Evolutionary conservation across 805 yeast genomes (phyloP).

Genomic region (Blastobotrys chiropterorum): DNA sequence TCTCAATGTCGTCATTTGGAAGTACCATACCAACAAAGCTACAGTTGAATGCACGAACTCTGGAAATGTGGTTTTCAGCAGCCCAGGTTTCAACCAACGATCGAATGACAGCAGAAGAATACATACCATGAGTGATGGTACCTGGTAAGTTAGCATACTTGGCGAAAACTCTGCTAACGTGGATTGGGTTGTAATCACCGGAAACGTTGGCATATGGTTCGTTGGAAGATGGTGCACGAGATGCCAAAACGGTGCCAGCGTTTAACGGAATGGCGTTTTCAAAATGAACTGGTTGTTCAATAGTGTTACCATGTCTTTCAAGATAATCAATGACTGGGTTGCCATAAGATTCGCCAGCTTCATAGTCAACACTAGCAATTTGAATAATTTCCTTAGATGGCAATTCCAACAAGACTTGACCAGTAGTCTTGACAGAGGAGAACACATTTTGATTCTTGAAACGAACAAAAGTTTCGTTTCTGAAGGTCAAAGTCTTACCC

Average conservation of each 20-base stretch:
- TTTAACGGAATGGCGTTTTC: conserved; percentile 86
- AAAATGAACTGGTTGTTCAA: conserved; percentile 88
- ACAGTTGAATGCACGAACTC: conserved; percentile 92
- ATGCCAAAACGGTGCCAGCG: conserved; percentile 39
- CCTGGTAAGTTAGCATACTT: conserved; percentile 92
- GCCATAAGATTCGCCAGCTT: conserved; percentile 90
- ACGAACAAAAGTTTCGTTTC: conserved; percentile 77
- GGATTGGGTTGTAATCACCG: conserved; percentile 98
- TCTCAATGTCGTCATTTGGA: conserved; percentile 85
- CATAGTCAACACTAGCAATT: conserved; percentile 77
- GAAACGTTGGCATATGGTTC: conserved; percentile 96
- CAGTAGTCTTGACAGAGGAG: conserved; percentile 75
- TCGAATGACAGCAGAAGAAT: conserved; percentile 92
- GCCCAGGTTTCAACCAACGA: conserved; percentile 97
- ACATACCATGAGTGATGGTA: conserved; percentile 99
- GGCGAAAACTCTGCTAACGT: conserved; percentile 92
- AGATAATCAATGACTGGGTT: conserved; percentile 96
- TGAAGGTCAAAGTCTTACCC: conserved; percentile 77
- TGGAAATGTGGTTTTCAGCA: conserved; percentile 90
- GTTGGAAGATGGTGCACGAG: conserved; percentile 88
- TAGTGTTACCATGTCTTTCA: conserved; percentile 82
- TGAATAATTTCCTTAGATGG: conserved; percentile 86
- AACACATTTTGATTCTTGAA: conserved; percentile 72
- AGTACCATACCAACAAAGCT: conserved; percentile 94
- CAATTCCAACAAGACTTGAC: conserved; percentile 79